Percentiles rank a stretch among this genome's conserved stretches.
Conservation (phyloP, 768 basidiomycete species). For the Pholiota conissans region DNA sequence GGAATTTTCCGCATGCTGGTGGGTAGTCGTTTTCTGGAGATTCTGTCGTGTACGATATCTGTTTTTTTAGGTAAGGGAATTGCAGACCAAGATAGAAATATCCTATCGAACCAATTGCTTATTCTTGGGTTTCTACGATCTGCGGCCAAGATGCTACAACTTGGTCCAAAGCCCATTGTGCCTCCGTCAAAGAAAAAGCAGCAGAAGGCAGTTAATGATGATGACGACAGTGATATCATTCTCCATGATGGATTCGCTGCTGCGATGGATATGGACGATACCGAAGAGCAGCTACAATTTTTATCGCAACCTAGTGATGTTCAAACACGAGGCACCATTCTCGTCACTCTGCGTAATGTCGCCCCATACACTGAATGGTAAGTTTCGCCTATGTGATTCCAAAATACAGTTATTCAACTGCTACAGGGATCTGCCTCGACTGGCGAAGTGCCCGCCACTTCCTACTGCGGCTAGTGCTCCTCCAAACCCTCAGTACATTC, state of each 20-base stretch:
- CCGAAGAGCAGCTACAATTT: slow-evolving; percentile 8
- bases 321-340: slow-evolving; percentile 63
- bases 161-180: slow-evolving; percentile 53
- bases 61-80: slow-evolving; percentile 73
- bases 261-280: slow-evolving; percentile 5
- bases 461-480: slow-evolving; percentile 42
- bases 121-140: slow-evolving; percentile 82
- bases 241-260: slow-evolving; percentile 29
- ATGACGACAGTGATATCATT: slow-evolving; percentile 29
- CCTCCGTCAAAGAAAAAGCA: slow-evolving; percentile 44
- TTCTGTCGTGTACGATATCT: background rate
- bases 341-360: slow-evolving; percentile 86
- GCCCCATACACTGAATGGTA: slow-evolving; percentile 88
- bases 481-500: slow-evolving; percentile 66
- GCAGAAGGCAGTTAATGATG: slow-evolving; percentile 43
- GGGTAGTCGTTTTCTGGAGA: slow-evolving; percentile 21
- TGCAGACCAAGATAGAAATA: slow-evolving; percentile 91
- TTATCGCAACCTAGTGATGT: slow-evolving; percentile 5
- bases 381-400: slow-evolving; percentile 15
- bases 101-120: slow-evolving; percentile 83
- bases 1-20: slow-evolving; percentile 99
- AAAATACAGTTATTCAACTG: background rate
- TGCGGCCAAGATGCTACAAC: slow-evolving; percentile 56
- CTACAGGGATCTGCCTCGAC: slow-evolving; percentile 69
- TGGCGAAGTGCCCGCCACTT: slow-evolving; percentile 75